Evolutionary conservation across 139 green algal species (phyloP), one percentile per base, ranked within the genome.

Genomic region (Chlamydomonas sp.): DNA sequence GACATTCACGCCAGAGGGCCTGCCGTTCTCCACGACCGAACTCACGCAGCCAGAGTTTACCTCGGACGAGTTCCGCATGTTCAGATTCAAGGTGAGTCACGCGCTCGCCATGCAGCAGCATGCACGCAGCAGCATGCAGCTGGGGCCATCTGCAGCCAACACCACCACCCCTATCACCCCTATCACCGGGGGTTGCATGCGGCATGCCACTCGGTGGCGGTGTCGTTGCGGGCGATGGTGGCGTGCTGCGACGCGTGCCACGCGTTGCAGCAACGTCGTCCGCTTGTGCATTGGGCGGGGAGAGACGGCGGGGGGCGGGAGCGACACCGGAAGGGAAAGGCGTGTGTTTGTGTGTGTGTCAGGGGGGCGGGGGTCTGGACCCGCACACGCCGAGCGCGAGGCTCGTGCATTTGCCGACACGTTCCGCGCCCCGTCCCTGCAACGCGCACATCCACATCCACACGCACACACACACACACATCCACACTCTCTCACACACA

Each of bases 51-150:
- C 83, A 13, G 89, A 96, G 72, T 94, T 92, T 69, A 84, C 79
- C 0, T 91, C 86, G 0, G 90, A 96, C 66, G 75, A 88, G 3
- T 96, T 94, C 49, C 69, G 90, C 34, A 92, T 96, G 83, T 93
- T 88, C 60, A 76, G 76, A 33, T 96, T 96, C 80, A 96, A 96
- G 83, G 89, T 91, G 34, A 10, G 59, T 3, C 10, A 43, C 26
- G 39, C 13, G 39, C 39, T 13, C 13, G 39, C 39, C 39, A 50
- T 50, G 39, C 39, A n/a, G 8, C 3, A 30, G 8, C 58, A 38
- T 6, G 29, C 35, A 3, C 58, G 2, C 10, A 8, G 10, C 8
- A 20, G 20, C 20, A 62, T 62, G 28, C 50, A 62, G 50, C n/a
- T 34, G 50, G 22, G 13, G 13, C n/a, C 50, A 35, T 62, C 5